Evolutionary conservation across 768 basidiomycete species (phyloP), one percentile per base, ranked within the genome.

Genomic region (Pleurotus citrinopileatus): DNA sequence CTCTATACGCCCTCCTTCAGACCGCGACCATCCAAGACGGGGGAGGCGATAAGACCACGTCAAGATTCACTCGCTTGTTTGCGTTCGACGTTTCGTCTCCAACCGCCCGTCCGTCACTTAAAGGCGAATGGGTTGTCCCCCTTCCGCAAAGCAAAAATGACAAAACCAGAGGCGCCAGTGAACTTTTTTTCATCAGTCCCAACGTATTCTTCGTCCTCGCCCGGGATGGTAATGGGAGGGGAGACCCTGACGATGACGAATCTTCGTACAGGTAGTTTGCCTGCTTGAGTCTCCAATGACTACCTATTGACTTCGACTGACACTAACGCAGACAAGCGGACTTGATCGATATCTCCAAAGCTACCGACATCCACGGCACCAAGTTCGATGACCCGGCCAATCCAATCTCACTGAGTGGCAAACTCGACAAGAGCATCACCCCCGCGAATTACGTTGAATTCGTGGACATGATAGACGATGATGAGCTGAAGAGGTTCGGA

Each of bases 11-110:
- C 0, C 74, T 87, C 60, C 72, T 87, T 1, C 86, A 89, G 59
- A 75, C 78, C 4, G 86, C 83, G 0, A 74, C 80, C 1, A 75
- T 83, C 3, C 86, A 87, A 58, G 86, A 86, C 58, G 82, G 84
- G n/a, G 81, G 81, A 0, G 58, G 61, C 34, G 66, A 73, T 52
- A 76, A 79, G 57, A 65, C 61, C 3, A 81, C 77, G 7, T 73
- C 75, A 0, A 69, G 79, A 5, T 81, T 72, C 65, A 82, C 83
- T 3, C 77, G 85, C 13, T 68, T 87, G 23, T 65, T 85, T 38
- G 79, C 78, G 0, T 88, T 77, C 57, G 70, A 86, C 60, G 65
- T 86, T 34, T 68, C 73, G 1, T 63, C 71, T 0, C 53, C 62
- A 0, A 50, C 47, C 0, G 46, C 59, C 7, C 64, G 62, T 8